Evolutionary conservation across 2,329 filamentous ascomycete genomes (phyloP).

Genomic region (Colletotrichum sp.): DNA sequence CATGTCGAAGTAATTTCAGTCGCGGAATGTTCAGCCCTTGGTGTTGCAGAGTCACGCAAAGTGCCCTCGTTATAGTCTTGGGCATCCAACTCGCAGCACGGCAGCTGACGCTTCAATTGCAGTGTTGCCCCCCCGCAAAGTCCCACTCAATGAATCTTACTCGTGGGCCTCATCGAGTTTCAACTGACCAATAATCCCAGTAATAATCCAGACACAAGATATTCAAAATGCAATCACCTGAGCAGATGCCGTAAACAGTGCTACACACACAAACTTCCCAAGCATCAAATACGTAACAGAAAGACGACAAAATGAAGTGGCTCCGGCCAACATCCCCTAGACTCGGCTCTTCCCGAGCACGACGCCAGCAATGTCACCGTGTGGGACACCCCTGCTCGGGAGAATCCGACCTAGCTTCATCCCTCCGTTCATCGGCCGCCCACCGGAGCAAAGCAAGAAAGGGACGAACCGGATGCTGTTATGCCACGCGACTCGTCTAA

Average conservation of each 20-base stretch:
- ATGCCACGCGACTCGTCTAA: background rate
- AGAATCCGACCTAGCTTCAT: background rate
- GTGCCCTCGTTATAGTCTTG: background rate
- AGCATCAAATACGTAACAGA: background rate
- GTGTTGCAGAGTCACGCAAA: background rate
- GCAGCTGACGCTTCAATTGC: background rate
- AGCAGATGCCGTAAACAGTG: background rate
- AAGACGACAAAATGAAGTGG: background rate
- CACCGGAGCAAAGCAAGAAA: background rate
- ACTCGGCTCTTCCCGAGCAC: background rate
- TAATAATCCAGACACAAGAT: background rate
- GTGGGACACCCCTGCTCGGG: background rate
- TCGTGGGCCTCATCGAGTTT: background rate
- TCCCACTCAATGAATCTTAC: background rate
- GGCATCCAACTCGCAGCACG: background rate
- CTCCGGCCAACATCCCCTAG: background rate
- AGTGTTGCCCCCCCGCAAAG: background rate
- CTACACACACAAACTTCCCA: background rate
- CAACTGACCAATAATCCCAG: background rate
- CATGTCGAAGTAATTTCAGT: background rate
- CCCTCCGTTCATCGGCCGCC: background rate
- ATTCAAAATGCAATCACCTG: background rate
- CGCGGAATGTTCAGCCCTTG: background rate
- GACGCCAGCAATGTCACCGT: background rate
- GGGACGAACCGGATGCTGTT: background rate